phyloP scores from a whole-genome alignment of 2,329 filamentous ascomycete species.

The Lasiodiplodia theobromae region DNA sequence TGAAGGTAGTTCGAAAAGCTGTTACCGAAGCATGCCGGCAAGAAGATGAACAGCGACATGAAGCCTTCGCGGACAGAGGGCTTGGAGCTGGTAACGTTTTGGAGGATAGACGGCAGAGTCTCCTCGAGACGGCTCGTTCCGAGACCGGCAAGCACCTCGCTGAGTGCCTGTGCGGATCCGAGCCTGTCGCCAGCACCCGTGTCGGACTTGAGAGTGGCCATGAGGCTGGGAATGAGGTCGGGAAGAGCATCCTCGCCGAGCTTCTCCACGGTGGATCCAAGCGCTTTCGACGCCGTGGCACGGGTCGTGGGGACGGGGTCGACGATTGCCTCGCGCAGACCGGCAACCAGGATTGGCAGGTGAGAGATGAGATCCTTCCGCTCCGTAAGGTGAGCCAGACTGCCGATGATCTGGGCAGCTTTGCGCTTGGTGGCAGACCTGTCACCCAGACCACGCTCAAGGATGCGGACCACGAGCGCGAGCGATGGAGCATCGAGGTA shows the following conservation, averaged over 20 bases:
- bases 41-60: constrained; percentile 99
- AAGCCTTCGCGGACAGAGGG: constrained; percentile 93
- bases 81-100: constrained; percentile 93
- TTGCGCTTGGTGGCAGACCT: constrained; percentile 96
- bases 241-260: constrained; percentile 95
- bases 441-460: constrained; percentile 90
- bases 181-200: constrained; percentile 95
- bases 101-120: constrained; percentile 92
- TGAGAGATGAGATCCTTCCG: constrained; percentile 92
- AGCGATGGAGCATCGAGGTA: constrained; percentile 97
- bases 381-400: constrained; percentile 94
- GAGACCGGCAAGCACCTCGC: constrained; percentile 92
- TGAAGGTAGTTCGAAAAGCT: constrained; percentile 96
- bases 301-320: constrained; percentile 96
- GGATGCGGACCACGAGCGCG: constrained; percentile 90
- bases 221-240: constrained; percentile 95
- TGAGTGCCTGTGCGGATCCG: constrained; percentile 94
- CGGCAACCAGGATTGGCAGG: constrained; percentile 89
- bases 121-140: constrained; percentile 93
- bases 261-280: constrained; percentile 97
- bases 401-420: constrained; percentile 96
- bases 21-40: constrained; percentile 98
- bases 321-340: constrained; percentile 85
- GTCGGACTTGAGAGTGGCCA: constrained; percentile 97
- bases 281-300: constrained; percentile 92